These are phyloP conservation scores for Setomelanomma holmii DNA, from an alignment of 2,329 filamentous ascomycete species.

Conservation along the genomic window DNA sequence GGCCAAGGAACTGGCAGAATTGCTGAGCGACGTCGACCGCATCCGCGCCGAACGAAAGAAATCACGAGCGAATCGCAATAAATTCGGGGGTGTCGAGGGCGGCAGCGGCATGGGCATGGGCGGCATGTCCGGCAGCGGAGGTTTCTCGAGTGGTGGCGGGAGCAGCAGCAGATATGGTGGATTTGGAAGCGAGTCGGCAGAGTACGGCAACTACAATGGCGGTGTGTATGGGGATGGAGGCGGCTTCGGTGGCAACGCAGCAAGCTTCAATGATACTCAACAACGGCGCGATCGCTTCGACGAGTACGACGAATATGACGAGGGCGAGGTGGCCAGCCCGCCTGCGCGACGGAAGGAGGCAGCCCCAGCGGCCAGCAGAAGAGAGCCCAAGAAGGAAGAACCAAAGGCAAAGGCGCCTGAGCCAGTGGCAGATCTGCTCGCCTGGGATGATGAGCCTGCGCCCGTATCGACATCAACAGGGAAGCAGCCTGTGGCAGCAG, in stretches of 20 bases:
- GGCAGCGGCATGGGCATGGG: slow-evolving; percentile 66
- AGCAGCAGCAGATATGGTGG: slow-evolving; percentile 76
- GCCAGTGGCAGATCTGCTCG: slow-evolving; percentile 91
- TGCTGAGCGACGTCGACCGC: slow-evolving; percentile 89
- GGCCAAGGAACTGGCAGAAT: slow-evolving; percentile 91
- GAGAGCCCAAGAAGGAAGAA: slow-evolving; percentile 67
- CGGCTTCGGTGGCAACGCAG: slow-evolving; percentile 80
- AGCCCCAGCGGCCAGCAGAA: slow-evolving; percentile 38
- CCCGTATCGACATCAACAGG: slow-evolving; percentile 56
- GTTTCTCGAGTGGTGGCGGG: slow-evolving; percentile 73
- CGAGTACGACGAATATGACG: slow-evolving; percentile 96
- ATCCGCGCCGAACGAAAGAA: slow-evolving; percentile 84
- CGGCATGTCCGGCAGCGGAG: slow-evolving; percentile 59
- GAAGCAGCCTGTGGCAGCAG: slow-evolving; percentile 51
- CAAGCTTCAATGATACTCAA: slow-evolving; percentile 70
- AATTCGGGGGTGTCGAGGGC: slow-evolving; percentile 94
- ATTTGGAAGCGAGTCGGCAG: slow-evolving; percentile 72
- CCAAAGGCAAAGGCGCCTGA: slow-evolving; percentile 75
- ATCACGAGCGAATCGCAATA: slow-evolving; percentile 85
- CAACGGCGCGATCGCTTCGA: slow-evolving; percentile 80
- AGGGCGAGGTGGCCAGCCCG: slow-evolving; percentile 65
- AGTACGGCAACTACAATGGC: slow-evolving; percentile 72
- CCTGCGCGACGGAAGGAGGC: slow-evolving; percentile 61
- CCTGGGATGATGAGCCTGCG: slow-evolving; percentile 79
- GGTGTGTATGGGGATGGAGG: slow-evolving; percentile 94